Evolutionary conservation across 306 rosid species (phyloP).

Genomic region (Vigna angularis): DNA sequence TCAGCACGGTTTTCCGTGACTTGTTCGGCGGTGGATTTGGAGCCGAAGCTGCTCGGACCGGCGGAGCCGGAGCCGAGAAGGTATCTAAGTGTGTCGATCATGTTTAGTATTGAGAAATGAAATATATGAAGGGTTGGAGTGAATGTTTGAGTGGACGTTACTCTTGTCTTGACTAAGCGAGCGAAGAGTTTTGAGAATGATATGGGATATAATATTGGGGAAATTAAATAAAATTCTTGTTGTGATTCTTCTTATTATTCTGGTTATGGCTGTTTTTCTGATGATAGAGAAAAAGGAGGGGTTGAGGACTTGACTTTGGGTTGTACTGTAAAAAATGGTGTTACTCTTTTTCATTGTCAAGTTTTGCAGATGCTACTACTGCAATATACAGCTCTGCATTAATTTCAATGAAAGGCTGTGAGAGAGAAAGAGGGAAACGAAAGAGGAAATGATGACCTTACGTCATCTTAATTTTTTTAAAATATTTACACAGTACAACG

Average conservation of each 20-base stretch:
- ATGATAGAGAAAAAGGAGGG: slow-evolving; percentile 1
- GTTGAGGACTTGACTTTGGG: background rate
- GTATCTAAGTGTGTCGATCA: too few species aligned
- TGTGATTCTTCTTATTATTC: background rate
- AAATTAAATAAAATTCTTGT: background rate
- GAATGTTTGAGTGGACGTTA: slow-evolving; percentile 31
- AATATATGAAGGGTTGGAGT: background rate
- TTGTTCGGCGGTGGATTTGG: slow-evolving; percentile 82
- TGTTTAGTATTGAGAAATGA: slow-evolving; percentile 17
- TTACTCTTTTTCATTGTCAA: slow-evolving; percentile 42
- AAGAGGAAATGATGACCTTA: background rate
- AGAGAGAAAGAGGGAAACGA: too few species aligned
- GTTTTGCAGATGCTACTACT: slow-evolving; percentile 36
- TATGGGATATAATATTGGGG: too few species aligned
- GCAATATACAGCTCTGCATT: slow-evolving; percentile 16
- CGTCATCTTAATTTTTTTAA: too few species aligned
- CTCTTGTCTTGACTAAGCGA: background rate
- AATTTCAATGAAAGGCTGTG: background rate
- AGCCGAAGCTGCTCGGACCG: slow-evolving; percentile 84
- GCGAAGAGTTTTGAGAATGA: too few species aligned
- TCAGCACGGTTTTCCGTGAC: slow-evolving; percentile 56
- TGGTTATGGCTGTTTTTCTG: background rate
- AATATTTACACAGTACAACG: too few species aligned
- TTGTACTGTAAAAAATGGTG: slow-evolving; percentile 25
- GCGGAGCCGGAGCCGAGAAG: slow-evolving; percentile 73